These are phyloP conservation scores for Apiosordaria backusii DNA, from an alignment of 495 filamentous ascomycete genomes.

Conservation along the genomic window DNA sequence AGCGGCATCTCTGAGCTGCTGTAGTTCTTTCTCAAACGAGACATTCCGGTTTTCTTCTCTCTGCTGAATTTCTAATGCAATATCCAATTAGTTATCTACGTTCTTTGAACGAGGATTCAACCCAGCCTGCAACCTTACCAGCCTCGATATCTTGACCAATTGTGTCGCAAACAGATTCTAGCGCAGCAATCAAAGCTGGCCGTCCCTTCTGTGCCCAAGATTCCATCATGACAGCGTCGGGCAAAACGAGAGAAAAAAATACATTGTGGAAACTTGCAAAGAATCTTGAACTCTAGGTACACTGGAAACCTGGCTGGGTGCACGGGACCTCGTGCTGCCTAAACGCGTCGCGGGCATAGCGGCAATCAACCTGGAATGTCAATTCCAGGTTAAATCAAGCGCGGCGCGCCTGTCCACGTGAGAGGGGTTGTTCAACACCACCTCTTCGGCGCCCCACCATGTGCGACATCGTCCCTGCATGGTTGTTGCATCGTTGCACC, in stretches of 20 bases:
- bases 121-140: constrained; percentile 26
- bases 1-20: constrained; percentile 26
- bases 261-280: background rate
- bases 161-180: constrained; percentile 38
- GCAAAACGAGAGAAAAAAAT: background rate
- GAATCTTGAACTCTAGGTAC: background rate
- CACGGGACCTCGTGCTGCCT: background rate
- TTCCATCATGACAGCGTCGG: constrained; percentile 28
- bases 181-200: constrained; percentile 39
- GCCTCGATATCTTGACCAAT: constrained; percentile 35
- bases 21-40: constrained; percentile 27
- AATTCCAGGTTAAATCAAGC: too few relatives aligned
- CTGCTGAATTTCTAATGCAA: constrained; percentile 21
- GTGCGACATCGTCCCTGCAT: too few relatives aligned
- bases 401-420: too few relatives aligned
- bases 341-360: too few relatives aligned
- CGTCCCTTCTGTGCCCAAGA: constrained; percentile 39
- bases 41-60: constrained; percentile 18
- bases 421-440: too few relatives aligned
- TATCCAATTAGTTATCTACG: background rate
- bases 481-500: too few relatives aligned
- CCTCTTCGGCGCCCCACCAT: too few relatives aligned
- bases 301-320: background rate
- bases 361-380: too few relatives aligned
- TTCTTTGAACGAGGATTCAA: too few relatives aligned